phyloP scores from a whole-genome alignment of 257 asterid genomes.

The Salvia miltiorrhiza region DNA sequence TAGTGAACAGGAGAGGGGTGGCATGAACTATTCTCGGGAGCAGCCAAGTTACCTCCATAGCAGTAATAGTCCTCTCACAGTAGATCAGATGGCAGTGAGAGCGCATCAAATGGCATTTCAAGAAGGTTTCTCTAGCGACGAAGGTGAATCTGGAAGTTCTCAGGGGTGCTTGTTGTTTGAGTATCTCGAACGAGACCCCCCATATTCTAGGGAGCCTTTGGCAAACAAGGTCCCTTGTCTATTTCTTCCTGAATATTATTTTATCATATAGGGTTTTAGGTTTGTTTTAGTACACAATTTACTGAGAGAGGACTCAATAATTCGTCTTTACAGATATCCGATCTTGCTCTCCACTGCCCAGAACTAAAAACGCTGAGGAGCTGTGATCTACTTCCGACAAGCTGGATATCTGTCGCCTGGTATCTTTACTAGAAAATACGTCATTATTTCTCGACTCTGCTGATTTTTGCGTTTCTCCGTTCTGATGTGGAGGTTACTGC shows the following conservation, averaged over 20 bases:
- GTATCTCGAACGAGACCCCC: constrained; percentile 71
- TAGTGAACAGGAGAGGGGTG: constrained; percentile 62
- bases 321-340: constrained; percentile 53
- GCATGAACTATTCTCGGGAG: constrained; percentile 38
- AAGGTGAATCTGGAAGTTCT: constrained; percentile 76
- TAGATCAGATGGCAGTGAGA: constrained; percentile 33
- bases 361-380: constrained; percentile 74
- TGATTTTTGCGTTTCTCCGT: background rate
- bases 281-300: background rate
- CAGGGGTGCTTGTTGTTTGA: constrained; percentile 72
- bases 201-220: constrained; percentile 80
- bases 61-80: constrained; percentile 30
- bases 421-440: constrained; percentile 19
- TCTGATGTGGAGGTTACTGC: constrained; percentile 13
- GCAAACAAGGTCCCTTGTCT: constrained; percentile 47
- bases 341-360: constrained; percentile 60
- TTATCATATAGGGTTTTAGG: background rate
- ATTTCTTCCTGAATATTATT: background rate
- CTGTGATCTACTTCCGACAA: constrained; percentile 76
- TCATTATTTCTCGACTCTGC: background rate
- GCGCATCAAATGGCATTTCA: constrained; percentile 50
- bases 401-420: constrained; percentile 99
- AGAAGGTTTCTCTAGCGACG: constrained; percentile 88
- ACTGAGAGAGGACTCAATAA: background rate
- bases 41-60: constrained; percentile 32